These are phyloP conservation scores for Aspergillus carlsbadensis DNA, from an alignment of 495 filamentous ascomycete genomes.

Conservation along the genomic window DNA sequence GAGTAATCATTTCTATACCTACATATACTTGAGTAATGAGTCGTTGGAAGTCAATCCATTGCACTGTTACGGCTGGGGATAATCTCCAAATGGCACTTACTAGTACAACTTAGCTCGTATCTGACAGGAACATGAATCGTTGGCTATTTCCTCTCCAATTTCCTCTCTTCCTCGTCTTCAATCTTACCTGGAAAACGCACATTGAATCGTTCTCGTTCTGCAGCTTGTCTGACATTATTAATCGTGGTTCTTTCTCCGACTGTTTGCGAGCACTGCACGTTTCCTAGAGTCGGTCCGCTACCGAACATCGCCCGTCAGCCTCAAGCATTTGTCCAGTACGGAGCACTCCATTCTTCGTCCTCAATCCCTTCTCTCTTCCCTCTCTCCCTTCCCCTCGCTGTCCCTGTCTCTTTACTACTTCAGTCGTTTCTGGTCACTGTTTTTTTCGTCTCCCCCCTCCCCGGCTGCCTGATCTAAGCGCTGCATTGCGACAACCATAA, in stretches of 20 bases:
- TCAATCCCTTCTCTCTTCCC: slow-evolving; percentile 10
- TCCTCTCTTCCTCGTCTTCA: slow-evolving; percentile 8
- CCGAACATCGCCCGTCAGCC: slow-evolving; percentile 5
- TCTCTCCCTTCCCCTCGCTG: neutral
- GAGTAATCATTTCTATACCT: no score
- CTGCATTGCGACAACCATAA: slow-evolving; percentile 1
- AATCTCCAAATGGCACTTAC: neutral
- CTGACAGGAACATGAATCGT: slow-evolving; percentile 1
- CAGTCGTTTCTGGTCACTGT: slow-evolving; percentile 4
- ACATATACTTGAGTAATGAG: no score
- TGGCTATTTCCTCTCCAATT: slow-evolving; percentile 10
- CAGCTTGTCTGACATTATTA: neutral
- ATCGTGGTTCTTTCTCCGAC: neutral
- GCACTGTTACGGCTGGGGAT: neutral
- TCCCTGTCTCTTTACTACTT: neutral
- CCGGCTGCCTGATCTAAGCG: neutral
- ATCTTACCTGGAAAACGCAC: neutral
- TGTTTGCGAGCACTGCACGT: neutral
- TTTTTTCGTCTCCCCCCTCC: neutral
- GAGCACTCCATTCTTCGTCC: neutral
- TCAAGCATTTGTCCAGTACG: neutral
- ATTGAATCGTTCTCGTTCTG: neutral
- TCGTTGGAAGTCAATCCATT: neutral
- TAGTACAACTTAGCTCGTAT: slow-evolving; percentile 1
- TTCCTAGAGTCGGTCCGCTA: neutral